Base-by-base conservation (phyloP, 2,329 filamentous ascomycete genomes). In the Lachnellula subtilissima region DNA sequence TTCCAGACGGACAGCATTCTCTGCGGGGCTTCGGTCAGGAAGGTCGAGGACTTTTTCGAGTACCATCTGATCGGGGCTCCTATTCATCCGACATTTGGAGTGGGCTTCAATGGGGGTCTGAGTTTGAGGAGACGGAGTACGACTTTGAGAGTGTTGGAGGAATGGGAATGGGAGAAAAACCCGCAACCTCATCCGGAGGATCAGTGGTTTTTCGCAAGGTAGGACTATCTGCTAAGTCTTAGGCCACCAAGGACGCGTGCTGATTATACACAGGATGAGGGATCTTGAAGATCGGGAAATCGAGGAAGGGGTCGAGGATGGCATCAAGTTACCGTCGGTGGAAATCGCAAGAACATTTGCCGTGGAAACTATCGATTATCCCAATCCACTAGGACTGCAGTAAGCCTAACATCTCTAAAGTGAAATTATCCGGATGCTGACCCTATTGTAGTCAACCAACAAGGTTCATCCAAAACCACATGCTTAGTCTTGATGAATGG, bases 1-100 rank as follows among this genome's bases (percentile, higher is more conserved):
- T 82, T 81, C 68, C 78, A 82, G 67, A 77, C 76, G 14, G 79
- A 82, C 67, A 78, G 74, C 62, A 77, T 81, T 48, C 65, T 81
- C 45, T 82, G 79, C 64, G 77, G 78, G 60, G 81, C 80, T 65
- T 55, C 49, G 15, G 56, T 51, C 6, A 17, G 54, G 9, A 55
- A n/a, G 23, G 55, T 59, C 1, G 59, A 63, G 9, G 56, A 61
- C 28, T 61, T 53, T 28, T 52, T 63, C 8, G 50, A 59, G 23
- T 63, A 59, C 32, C 53, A 61, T 53, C 81, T 63, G 58, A 67
- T 72, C 48, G 71, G 69, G 0, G 71, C 73, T 5, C 70, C 71
- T 1, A 65, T 73, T 22, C 53, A 61, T 22, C 63, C 55, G 62
- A 65, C 17, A 48, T 71, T 35, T 17, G 68, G 68, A 0, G 40